Evolutionary conservation across 1,284 basidiomycete species (phyloP).

Genomic region (Sporisorium exsertum): DNA sequence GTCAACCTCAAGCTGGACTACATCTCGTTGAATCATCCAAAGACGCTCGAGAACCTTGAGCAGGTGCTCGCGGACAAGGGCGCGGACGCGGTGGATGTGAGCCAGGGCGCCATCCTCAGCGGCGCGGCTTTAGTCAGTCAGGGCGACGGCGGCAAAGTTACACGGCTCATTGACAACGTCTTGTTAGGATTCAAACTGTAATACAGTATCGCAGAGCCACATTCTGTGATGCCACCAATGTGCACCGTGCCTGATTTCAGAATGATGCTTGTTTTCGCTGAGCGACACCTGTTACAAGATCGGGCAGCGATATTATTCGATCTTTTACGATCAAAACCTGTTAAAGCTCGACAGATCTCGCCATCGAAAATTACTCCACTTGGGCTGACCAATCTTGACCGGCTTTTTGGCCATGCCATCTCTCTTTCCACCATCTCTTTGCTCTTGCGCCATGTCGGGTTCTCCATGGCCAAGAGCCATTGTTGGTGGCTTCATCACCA

Average conservation of each 20-base stretch:
- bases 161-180: slow-evolving; percentile 92
- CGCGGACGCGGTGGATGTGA: slow-evolving; percentile 57
- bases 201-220: too few relatives aligned
- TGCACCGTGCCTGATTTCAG: too few relatives aligned
- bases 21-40: slow-evolving; percentile 85
- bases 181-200: slow-evolving; percentile 75
- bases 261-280: too few relatives aligned
- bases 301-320: too few relatives aligned
- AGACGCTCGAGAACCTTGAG: slow-evolving; percentile 74
- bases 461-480: slow-evolving; percentile 52
- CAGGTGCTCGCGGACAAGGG: slow-evolving; percentile 70
- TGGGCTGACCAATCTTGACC: too few relatives aligned
- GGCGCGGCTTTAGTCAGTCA: slow-evolving; percentile 84
- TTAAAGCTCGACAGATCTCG: too few relatives aligned
- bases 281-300: too few relatives aligned
- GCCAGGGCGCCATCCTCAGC: slow-evolving; percentile 79
- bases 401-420: neutral
- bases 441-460: slow-evolving; percentile 23
- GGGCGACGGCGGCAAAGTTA: slow-evolving; percentile 74
- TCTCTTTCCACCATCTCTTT: slow-evolving; percentile 3
- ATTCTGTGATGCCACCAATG: too few relatives aligned
- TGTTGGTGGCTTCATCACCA: slow-evolving; percentile 36
- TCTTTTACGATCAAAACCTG: too few relatives aligned
- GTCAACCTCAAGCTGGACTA: slow-evolving; percentile 80
- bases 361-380: too few relatives aligned